Conservation (phyloP, 2,329 filamentous ascomycete genomes). For the Ophiosphaerella korrae region DNA sequence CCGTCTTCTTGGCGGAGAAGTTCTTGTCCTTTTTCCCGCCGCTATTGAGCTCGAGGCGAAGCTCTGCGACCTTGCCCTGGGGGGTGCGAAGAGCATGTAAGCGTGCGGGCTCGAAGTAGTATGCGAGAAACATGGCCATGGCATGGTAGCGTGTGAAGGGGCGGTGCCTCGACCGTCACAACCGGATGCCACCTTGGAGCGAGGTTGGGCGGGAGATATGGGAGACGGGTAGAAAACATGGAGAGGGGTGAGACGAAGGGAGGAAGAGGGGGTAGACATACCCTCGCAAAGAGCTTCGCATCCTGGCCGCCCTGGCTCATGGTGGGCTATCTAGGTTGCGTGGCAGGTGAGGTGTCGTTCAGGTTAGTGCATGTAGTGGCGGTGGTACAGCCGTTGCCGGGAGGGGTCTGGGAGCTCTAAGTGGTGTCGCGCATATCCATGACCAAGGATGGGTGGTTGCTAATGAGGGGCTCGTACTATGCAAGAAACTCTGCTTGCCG, state of each 20-base stretch:
- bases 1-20: conserved; percentile 91
- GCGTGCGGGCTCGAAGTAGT: conserved; percentile 49
- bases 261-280: conserved; percentile 57
- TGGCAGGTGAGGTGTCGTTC: conserved; percentile 21
- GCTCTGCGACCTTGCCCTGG: conserved; percentile 98
- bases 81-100: conserved; percentile 55
- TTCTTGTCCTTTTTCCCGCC: conserved; percentile 99
- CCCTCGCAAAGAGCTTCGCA: conserved; percentile 98
- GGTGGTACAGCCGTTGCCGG: conserved; percentile 27
- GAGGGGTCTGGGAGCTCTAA: conserved; percentile 1
- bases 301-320: conserved; percentile 81
- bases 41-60: conserved; percentile 90
- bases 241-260: not conserved
- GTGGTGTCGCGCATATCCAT: conserved; percentile 26
- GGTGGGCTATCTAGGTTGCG: conserved; percentile 40
- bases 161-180: conserved; percentile 2
- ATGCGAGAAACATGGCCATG: conserved; percentile 48
- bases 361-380: conserved; percentile 36
- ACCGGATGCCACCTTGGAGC: not conserved
- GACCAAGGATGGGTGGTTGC: not conserved
- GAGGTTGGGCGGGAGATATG: conserved; percentile 6
- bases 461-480: not conserved
- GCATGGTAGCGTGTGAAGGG: conserved; percentile 7
- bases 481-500: conserved; percentile 5
- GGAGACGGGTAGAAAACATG: conserved; percentile 8